These are phyloP conservation scores for Kwoniella sp. DNA, from an alignment of 768 basidiomycete genomes.

Conservation along the genomic window DNA sequence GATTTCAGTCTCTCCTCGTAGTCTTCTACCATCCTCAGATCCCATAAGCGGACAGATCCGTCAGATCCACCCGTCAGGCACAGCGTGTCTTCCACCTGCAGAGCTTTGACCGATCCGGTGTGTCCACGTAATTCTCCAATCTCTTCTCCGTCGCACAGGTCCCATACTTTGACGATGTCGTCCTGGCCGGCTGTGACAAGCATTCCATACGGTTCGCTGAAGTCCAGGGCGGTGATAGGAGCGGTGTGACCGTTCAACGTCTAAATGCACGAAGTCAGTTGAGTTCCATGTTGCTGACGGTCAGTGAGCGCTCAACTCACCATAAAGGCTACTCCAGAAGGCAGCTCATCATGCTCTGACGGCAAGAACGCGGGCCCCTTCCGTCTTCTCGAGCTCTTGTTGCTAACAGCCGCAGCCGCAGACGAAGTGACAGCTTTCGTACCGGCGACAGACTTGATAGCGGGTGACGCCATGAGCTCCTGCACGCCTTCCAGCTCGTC, in stretches of 20 bases:
- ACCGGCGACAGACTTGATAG: constrained; percentile 43
- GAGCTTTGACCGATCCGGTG: constrained; percentile 67
- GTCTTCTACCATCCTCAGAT: constrained; percentile 78
- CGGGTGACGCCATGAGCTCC: constrained; percentile 65
- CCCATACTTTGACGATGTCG: constrained; percentile 87
- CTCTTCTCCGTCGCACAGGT: constrained; percentile 83
- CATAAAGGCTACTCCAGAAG: constrained; percentile 95
- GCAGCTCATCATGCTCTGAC: constrained; percentile 94
- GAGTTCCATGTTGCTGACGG: constrained; percentile 8
- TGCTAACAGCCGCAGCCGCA: constrained; percentile 56
- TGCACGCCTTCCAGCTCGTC: constrained; percentile 90
- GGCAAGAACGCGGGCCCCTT: constrained; percentile 95
- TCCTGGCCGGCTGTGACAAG: constrained; percentile 89
- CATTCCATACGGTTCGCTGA: constrained; percentile 93
- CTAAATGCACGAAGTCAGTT: constrained; percentile 58
- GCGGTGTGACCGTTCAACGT: constrained; percentile 78
- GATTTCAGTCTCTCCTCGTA: constrained; percentile 59
- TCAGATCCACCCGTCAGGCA: constrained; percentile 91
- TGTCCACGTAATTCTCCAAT: constrained; percentile 84
- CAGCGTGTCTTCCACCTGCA: constrained; percentile 89
- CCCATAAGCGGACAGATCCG: constrained; percentile 84
- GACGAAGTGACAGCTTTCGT: constrained; percentile 58
- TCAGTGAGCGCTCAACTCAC: constrained; percentile 58
- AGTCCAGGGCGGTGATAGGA: constrained; percentile 85
- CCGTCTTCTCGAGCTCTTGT: constrained; percentile 66